A percentile compares a stretch with the other conserved stretches of the same genome.
Conservation (phyloP, 2,329 filamentous ascomycete species). For the Sphaerulina populicola region DNA sequence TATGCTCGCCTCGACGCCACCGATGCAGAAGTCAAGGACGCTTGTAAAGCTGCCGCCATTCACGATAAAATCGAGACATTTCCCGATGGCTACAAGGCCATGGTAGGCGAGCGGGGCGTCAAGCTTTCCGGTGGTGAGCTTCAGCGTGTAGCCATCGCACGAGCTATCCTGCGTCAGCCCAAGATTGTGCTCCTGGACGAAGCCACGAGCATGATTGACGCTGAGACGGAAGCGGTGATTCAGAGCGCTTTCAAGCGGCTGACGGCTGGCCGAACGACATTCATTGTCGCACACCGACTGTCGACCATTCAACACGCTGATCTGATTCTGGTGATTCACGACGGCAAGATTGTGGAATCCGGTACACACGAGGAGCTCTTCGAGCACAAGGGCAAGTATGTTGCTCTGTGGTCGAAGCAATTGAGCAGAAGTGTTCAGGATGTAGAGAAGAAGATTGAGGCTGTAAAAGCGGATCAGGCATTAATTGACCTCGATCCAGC, state of each 20-base stretch:
- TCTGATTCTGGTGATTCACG: conserved; percentile 65
- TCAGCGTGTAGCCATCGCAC: conserved; percentile 70
- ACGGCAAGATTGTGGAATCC: conserved; percentile 62
- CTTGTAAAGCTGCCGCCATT: conserved; percentile 54
- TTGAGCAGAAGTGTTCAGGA: conserved; percentile 24
- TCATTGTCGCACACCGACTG: conserved; percentile 71
- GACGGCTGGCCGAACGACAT: conserved; percentile 56
- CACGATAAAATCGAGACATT: conserved; percentile 57
- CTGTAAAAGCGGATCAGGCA: conserved; percentile 11
- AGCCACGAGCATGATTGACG: conserved; percentile 60
- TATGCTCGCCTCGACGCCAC: conserved; percentile 56
- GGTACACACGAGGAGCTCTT: conserved; percentile 69
- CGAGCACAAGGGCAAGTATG: conserved; percentile 30
- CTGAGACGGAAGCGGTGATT: conserved; percentile 48
- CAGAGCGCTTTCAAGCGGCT: conserved; percentile 52
- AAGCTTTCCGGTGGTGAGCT: conserved; percentile 77
- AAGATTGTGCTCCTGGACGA: conserved; percentile 65
- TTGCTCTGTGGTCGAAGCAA: conserved; percentile 31
- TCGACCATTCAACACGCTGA: conserved; percentile 71
- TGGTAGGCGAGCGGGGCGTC: conserved; percentile 68
- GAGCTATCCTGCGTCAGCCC: conserved; percentile 60
- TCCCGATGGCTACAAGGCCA: conserved; percentile 60
- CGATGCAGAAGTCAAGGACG: conserved; percentile 52
- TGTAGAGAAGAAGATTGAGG: conserved; percentile 15
- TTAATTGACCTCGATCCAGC: conserved; percentile 6